Base-by-base conservation (phyloP, 2,329 filamentous ascomycete genomes). In the Penicillium sp. region DNA sequence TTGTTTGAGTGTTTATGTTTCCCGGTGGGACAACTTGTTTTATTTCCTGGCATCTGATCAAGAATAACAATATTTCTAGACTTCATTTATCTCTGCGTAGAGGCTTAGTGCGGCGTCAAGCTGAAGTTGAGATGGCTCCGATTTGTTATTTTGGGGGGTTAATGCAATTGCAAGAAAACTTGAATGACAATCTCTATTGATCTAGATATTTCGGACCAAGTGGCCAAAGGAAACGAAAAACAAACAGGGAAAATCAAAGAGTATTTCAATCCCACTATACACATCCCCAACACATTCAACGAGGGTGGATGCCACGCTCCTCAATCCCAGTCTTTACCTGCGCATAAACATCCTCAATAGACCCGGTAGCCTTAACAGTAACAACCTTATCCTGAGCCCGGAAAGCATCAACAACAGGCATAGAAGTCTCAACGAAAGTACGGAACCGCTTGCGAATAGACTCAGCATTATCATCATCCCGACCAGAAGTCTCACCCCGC, bases 361-460 rank as follows among this genome's bases (percentile, higher is more conserved):
- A 65, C 36, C 84, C 81, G 21, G 85, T 87, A 24, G 92, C 90
- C 63, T 87, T 80, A 37, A 97, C 82, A 77, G 86, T 89, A 70
- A 96, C 84, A 13, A 97, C 91, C 69, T 87, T 86, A 64, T 84
- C 85, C 75, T 92, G 80, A 65, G 80, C 79, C 67, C 88, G 86
- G 72, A 89, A 97, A 70, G 90, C 84, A 63, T 96, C 83, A 48
- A 99, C 91, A 40, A 97, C 94, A 21, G 94, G 94, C 93, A 97
- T 97, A 76, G 91, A 96, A 2, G 91, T 96, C 75, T 97, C 91
- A 64, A 95, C 79, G 69, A 97, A 99, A 3, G 88, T 92, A 69
- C 85, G 86, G 82, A 99, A 99, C 51, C 94, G 84, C 86, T 99
- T 99, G 78, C 89, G 88, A 73, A 97, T 99, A 67, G 87, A 91